Evolutionary conservation across 805 yeast genomes (phyloP), one percentile per base, ranked within the genome.

Genomic region (Pichia nanzhaoensis): DNA sequence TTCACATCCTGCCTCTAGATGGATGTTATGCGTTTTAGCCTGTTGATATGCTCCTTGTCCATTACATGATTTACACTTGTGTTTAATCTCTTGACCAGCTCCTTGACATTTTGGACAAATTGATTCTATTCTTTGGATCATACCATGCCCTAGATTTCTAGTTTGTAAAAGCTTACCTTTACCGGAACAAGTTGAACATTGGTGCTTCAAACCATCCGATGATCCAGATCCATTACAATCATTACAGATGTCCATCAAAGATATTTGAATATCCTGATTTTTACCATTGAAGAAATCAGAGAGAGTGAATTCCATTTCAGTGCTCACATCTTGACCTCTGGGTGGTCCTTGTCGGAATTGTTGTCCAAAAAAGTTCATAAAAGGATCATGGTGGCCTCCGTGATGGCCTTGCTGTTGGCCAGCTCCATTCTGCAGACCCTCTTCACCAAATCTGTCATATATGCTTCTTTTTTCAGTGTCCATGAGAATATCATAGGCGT

Each of bases 221-320:
- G 93, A 80, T 1, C 99, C 99, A 5, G 84, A 70, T 12, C 97
- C 99, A 4, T 76, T 71, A 64, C 99, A 93, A 44, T 69, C 68
- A 33, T 73, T 77, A 66, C 99, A 93, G 18, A 81, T 63, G 51
- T 86, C 81, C 57, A 82, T 84, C 77, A 90, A 71, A 37, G 78
- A 72, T 33, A 90, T 68, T 5, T 68, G 65, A 51, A 88, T 78
- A 32, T 78, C 84, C 18, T 77, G 53, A 30, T 72, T 70, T 10
- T 67, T 67, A n/a, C 99, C 99, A 27, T 63, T 69, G 61, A 74
- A 93, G 53, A 84, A 80, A 43, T 87, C 86, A 49, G 66, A 67
- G 50, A 93, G 67, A 2, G 82, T 64, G 8, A 84, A 67, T 13
- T 71, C 70, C 37, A 90, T 61, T 37, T 62, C 67, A 2, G 83